Conservation (phyloP, 2,329 filamentous ascomycete genomes). For the Colletotrichum sojae region DNA sequence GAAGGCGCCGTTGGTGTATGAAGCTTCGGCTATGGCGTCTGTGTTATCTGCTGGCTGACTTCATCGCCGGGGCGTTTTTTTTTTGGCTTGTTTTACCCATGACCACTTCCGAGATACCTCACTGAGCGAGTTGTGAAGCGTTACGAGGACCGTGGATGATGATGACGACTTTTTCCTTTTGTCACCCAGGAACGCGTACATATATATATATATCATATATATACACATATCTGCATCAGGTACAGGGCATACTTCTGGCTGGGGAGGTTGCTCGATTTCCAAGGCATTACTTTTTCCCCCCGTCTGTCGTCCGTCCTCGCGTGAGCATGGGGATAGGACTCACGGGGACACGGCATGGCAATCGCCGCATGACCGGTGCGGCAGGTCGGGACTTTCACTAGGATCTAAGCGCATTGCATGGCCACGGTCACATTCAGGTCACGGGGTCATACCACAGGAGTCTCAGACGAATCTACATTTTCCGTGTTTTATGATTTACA, state of each 20-base stretch:
- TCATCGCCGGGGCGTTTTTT: not conserved
- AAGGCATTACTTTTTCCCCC: not conserved
- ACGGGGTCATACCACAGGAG: not conserved
- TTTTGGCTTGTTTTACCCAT: not conserved
- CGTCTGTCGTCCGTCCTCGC: not conserved
- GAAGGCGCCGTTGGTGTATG: conserved; percentile 43
- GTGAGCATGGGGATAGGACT: not conserved
- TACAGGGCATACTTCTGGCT: conserved; percentile 3
- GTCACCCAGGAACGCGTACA: too few species aligned
- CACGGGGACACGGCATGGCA: conserved; percentile 20
- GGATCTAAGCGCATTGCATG: conserved; percentile 27
- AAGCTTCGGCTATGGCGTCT: not conserved
- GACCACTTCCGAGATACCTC: not conserved
- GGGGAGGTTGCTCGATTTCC: conserved; percentile 2
- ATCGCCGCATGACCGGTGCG: not conserved
- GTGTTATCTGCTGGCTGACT: not conserved
- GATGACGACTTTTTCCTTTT: conserved; percentile 33
- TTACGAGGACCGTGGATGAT: conserved; percentile 18
- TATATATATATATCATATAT: conserved; percentile 23
- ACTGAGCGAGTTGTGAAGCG: conserved; percentile 1
- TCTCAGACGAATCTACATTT: too few species aligned
- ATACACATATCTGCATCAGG: conserved; percentile 13
- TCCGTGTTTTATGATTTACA: not conserved
- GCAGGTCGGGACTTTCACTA: conserved; percentile 8
- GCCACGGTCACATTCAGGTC: conserved; percentile 13